Evolutionary conservation across 1,139 yeast genomes (phyloP).

Genomic region (Taphrina pruni): DNA sequence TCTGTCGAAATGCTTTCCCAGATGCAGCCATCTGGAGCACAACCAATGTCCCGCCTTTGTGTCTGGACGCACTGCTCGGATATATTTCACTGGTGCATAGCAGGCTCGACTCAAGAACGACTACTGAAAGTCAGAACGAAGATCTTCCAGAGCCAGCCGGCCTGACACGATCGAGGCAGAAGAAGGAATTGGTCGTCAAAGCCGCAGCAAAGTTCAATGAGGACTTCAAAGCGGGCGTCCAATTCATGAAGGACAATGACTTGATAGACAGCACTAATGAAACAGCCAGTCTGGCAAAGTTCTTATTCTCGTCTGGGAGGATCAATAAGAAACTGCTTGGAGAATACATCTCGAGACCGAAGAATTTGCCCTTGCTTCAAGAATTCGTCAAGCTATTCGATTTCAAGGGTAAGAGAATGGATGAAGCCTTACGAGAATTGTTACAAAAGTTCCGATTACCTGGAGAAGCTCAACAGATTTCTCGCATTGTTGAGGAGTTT

Average conservation of each 20-base stretch:
- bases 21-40: constrained; percentile 61
- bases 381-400: constrained; percentile 75
- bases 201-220: constrained; percentile 77
- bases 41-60: constrained; percentile 88
- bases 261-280: constrained; percentile 65
- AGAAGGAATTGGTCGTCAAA: constrained; percentile 73
- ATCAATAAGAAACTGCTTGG: constrained; percentile 88
- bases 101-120: constrained; percentile 52
- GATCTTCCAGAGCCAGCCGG: constrained; percentile 43
- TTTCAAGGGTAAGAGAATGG: constrained; percentile 78
- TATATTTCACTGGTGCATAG: constrained; percentile 71
- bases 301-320: constrained; percentile 77
- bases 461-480: constrained; percentile 97
- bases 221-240: constrained; percentile 77
- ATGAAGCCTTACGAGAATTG: constrained; percentile 85
- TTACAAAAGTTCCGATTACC: constrained; percentile 88
- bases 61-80: constrained; percentile 82
- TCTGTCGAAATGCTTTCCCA: constrained; percentile 59
- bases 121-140: constrained; percentile 17
- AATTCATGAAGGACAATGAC: constrained; percentile 64
- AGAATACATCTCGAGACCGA: constrained; percentile 79
- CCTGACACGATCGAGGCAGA: constrained; percentile 56
- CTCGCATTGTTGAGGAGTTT: constrained; percentile 84
- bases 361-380: constrained; percentile 64
- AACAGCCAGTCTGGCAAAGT: constrained; percentile 69